Evolutionary conservation across 129 eudicot genomes (phyloP), one percentile per base, ranked within the genome.

Genomic region (Glebionis coronaria): DNA sequence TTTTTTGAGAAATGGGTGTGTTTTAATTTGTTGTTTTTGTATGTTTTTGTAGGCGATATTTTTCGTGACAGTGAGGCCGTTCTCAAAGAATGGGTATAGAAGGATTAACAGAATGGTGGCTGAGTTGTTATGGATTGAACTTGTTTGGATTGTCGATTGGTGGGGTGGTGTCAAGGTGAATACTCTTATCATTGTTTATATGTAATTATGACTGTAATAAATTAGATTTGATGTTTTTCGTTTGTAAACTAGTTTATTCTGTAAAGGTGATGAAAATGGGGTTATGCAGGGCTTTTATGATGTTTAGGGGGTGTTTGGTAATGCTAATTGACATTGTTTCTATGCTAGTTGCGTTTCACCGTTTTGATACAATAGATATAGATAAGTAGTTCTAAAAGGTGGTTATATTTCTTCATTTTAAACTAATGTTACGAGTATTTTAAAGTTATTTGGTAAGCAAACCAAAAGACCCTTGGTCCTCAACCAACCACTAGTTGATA

Each of bases 111-210:
- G 96, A 70, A 76, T 62, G 79, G 84, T 88, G 66, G 91, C 90
- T 2, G 98, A 92, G 57, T 73, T 92, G 58, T 66, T 92, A 78
- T 92, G 96, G 98, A 84, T 88, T 69, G 91, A 92, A 84, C 96
- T 92, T 44, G 95, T 92, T 16, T 92, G 98, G 96, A 67, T 92
- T n/a, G 78, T 86, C 42, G 98, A 92, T 81, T 92, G 98, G 98
- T 86, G 96, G 98, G 96, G 96, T 44, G 91, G 90, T 38, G 91
- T 92, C 63, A 80, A 92, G 98, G 98, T 92, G 78, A 71, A 76
- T 35, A 19, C 61, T 67, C 12, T 49, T 3, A 49, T 14, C 16
- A 49, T 49, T 9, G 18, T 49, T 8, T 35, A 35, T 35, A 35
- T 35, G 5, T 35, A 31, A 7, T 7, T 35, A 35, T 7, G 6